Conservation (phyloP, 768 basidiomycete genomes). For the Cystofilobasidium ferigula region DNA sequence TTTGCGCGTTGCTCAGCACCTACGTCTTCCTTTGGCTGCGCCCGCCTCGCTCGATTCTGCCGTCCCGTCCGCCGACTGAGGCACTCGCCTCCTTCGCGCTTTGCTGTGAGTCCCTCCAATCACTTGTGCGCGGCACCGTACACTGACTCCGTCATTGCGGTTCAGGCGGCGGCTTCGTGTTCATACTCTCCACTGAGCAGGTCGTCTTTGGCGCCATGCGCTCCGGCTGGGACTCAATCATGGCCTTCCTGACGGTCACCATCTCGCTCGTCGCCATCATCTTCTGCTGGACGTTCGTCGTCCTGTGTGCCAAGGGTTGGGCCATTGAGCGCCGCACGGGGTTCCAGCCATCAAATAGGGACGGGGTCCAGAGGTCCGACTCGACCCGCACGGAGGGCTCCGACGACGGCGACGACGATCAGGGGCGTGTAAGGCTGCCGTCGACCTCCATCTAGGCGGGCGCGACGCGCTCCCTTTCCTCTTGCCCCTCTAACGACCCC, state of each 20-base stretch:
- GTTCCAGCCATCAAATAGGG: too few relatives aligned
- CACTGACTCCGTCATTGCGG: background rate
- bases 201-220: conserved; percentile 85
- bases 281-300: conserved; percentile 67
- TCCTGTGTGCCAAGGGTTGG: conserved; percentile 76
- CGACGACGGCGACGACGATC: too few relatives aligned
- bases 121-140: background rate
- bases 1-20: conserved; percentile 40
- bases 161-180: conserved; percentile 62
- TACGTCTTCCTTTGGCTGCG: conserved; percentile 90
- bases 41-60: conserved; percentile 71
- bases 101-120: conserved; percentile 42
- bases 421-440: too few relatives aligned
- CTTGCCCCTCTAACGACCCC: too few relatives aligned
- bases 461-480: too few relatives aligned
- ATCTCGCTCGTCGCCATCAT: conserved; percentile 76
- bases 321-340: conserved; percentile 22
- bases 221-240: conserved; percentile 72
- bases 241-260: conserved; percentile 67
- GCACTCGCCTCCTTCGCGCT: conserved; percentile 76
- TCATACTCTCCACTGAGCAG: conserved; percentile 84
- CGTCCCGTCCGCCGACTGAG: conserved; percentile 88
- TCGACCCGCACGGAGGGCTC: too few relatives aligned
- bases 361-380: too few relatives aligned
- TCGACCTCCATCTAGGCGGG: too few relatives aligned